These are phyloP conservation scores for Rhynchospora pubera DNA, from an alignment of 176 grass and related monocot genomes.

Conservation along the genomic window DNA sequence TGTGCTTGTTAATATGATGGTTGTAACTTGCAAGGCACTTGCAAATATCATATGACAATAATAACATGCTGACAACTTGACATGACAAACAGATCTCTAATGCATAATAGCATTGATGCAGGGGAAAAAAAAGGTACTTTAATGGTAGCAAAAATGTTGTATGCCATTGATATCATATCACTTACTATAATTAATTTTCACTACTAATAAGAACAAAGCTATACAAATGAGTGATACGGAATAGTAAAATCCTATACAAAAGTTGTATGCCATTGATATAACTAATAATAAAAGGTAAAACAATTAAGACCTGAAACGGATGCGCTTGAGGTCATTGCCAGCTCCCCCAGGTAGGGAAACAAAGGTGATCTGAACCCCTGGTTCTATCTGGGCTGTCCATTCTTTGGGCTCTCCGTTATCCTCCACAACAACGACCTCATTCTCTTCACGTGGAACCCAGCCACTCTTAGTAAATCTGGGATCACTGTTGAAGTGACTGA, in stretches of 20 bases:
- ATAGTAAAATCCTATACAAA: no score
- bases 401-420: slow-evolving; percentile 48
- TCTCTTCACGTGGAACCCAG: slow-evolving; percentile 17
- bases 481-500: slow-evolving; percentile 34
- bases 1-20: background rate
- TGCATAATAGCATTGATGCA: background rate
- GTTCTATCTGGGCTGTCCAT: slow-evolving; percentile 96
- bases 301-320: slow-evolving; percentile 70
- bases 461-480: slow-evolving; percentile 21
- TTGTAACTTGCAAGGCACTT: background rate
- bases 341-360: slow-evolving; percentile 60
- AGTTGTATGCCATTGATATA: no score
- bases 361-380: slow-evolving; percentile 94
- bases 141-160: background rate
- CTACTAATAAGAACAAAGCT: background rate
- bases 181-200: background rate
- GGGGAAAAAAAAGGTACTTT: background rate
- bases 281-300: background rate
- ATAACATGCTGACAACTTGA: background rate
- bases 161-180: background rate
- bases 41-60: background rate
- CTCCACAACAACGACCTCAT: slow-evolving; percentile 25
- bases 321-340: slow-evolving; percentile 95
- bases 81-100: background rate
- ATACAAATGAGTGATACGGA: background rate